Evolutionary conservation across 2,329 filamentous ascomycete species (phyloP).

Genomic region (Calonectria multiphialidica): DNA sequence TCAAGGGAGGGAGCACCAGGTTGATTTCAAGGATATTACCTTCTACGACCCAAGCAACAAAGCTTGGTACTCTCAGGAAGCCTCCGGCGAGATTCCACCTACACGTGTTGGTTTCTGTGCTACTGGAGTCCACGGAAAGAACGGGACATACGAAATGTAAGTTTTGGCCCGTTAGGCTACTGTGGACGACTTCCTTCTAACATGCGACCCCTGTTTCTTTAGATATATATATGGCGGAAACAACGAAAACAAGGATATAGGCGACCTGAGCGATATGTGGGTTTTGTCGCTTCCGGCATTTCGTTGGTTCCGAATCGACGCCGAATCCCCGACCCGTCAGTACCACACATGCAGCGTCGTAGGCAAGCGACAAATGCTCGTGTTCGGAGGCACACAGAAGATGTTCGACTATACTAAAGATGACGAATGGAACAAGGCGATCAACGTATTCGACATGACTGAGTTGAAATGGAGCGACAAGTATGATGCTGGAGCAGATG

Average conservation of each 20-base stretch:
- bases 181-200: too few relatives aligned
- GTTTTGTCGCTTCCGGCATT: background rate
- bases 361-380: background rate
- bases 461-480: background rate
- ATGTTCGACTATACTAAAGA: background rate
- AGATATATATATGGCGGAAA: conserved; percentile 3
- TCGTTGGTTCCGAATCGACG: background rate
- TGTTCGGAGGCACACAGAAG: background rate
- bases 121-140: background rate
- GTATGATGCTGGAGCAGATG: background rate
- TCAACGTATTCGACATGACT: background rate
- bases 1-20: background rate
- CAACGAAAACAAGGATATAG: background rate
- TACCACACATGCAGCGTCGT: background rate
- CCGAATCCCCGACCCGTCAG: background rate
- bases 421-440: background rate
- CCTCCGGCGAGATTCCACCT: background rate
- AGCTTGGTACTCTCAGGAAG: background rate
- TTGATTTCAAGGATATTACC: background rate
- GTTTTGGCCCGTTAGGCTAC: too few relatives aligned
- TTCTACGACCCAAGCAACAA: background rate
- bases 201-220: background rate
- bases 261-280: background rate
- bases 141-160: background rate
- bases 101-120: background rate